A percentile compares a stretch with the other conserved stretches of the same genome.
Evolutionary conservation across 495 filamentous ascomycete species (phyloP).

Genomic region (Geopyxis carbonaria): DNA sequence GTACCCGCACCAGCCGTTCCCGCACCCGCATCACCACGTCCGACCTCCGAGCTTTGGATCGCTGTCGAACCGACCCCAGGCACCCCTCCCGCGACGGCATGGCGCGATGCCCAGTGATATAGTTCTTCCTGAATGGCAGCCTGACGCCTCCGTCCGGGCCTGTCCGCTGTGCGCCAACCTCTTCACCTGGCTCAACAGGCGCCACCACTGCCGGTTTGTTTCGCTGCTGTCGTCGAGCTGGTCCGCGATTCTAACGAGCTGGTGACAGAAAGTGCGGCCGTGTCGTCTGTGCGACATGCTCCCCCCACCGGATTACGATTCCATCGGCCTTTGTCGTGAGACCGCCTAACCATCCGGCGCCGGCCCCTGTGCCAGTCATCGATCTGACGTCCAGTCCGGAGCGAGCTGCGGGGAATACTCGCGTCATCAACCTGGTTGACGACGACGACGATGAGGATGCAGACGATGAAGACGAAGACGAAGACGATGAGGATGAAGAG

Average conservation of each 20-base stretch:
- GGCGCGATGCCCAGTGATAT: too few relatives aligned
- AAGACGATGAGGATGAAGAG: slow-evolving; percentile 1
- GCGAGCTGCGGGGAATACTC: too few relatives aligned
- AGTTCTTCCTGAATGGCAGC: slow-evolving; percentile 68
- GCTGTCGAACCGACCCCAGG: too few relatives aligned
- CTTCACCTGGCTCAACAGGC: slow-evolving; percentile 76
- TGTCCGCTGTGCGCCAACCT: slow-evolving; percentile 66
- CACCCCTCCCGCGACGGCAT: too few relatives aligned
- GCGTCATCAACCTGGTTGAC: background rate
- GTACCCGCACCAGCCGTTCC: too few relatives aligned
- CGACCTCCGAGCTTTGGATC: too few relatives aligned
- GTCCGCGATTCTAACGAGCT: background rate
- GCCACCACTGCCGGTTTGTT: slow-evolving; percentile 70
- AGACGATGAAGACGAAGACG: background rate
- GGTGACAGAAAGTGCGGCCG: slow-evolving; percentile 67
- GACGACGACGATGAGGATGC: background rate
- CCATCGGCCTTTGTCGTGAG: slow-evolving; percentile 84
- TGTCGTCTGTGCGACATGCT: slow-evolving; percentile 82
- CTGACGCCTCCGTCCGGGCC: slow-evolving; percentile 54
- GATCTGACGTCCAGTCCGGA: background rate
- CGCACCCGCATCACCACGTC: too few relatives aligned
- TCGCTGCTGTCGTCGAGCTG: slow-evolving; percentile 7
- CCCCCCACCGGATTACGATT: slow-evolving; percentile 88
- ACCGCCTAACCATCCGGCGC: slow-evolving; percentile 36
- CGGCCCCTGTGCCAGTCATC: background rate